These are phyloP conservation scores for Nitzschia palea DNA, from an alignment of 108 stramenopile species.

Conservation along the genomic window DNA sequence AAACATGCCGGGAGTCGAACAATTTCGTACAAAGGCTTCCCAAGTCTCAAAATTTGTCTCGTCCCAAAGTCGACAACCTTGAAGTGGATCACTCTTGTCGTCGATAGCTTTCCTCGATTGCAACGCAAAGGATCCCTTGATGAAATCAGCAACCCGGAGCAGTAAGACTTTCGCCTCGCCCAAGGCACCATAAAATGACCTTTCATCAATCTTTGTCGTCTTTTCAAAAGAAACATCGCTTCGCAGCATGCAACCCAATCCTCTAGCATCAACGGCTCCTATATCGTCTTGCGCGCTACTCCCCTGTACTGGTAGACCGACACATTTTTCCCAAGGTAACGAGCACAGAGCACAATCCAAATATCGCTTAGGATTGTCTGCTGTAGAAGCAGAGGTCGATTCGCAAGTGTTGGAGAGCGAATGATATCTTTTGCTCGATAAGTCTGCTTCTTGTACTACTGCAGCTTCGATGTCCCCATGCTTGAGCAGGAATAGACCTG, in stretches of 20 bases:
- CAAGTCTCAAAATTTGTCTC: conserved; percentile 11
- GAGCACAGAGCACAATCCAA: conserved; percentile 23
- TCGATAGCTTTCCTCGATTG: background rate
- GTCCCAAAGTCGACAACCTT: conserved; percentile 19
- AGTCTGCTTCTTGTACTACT: background rate
- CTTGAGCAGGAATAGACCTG: background rate
- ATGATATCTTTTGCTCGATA: background rate
- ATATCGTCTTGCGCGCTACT: background rate
- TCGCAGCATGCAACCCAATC: conserved; percentile 14
- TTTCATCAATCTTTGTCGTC: background rate
- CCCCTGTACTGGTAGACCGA: background rate
- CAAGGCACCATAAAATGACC: conserved; percentile 4
- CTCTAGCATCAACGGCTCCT: background rate
- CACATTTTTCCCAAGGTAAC: conserved; percentile 28
- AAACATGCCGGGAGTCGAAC: conserved; percentile 12
- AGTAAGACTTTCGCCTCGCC: conserved; percentile 26
- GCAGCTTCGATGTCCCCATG: background rate
- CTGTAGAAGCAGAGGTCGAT: background rate
- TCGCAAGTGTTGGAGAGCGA: background rate
- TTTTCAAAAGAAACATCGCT: conserved; percentile 8
- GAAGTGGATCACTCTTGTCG: conserved; percentile 9
- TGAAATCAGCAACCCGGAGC: conserved; percentile 17
- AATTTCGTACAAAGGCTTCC: conserved; percentile 24
- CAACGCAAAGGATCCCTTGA: conserved; percentile 7
- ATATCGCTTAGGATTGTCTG: background rate